Percentiles rank a stretch among this genome's conserved stretches.
phyloP scores from a whole-genome alignment of 768 basidiomycete genomes.

The Suillus fuscotomentosus region DNA sequence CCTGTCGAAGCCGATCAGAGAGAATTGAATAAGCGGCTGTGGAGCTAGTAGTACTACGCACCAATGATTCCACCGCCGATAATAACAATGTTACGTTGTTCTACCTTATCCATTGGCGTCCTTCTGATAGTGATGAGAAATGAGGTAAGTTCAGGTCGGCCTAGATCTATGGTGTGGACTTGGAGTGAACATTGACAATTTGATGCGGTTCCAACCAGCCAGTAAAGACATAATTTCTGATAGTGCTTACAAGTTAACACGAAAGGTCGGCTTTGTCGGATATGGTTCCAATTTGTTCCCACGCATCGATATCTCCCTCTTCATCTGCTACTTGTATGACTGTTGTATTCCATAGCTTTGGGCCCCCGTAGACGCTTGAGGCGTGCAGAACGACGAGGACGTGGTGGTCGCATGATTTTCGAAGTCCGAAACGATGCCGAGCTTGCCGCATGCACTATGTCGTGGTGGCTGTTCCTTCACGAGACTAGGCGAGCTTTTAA shows the following conservation, averaged over 20 bases:
- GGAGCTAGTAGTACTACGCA: neutral
- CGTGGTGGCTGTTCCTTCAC: no score
- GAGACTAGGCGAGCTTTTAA: no score
- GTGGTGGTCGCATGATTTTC: no score
- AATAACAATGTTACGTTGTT: slow-evolving; percentile 54
- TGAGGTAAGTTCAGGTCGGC: neutral
- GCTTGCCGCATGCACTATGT: no score
- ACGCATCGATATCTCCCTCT: neutral
- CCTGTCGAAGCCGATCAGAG: neutral
- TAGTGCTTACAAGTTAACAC: neutral
- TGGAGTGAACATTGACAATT: neutral
- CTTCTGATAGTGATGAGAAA: slow-evolving; percentile 4
- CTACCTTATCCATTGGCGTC: slow-evolving; percentile 16
- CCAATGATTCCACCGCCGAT: slow-evolving; percentile 89
- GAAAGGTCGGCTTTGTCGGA: neutral
- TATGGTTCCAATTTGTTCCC: neutral
- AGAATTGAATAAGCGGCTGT: neutral
- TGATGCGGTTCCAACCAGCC: neutral
- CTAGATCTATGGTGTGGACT: neutral
- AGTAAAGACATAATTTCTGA: neutral
- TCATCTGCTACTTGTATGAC: neutral
- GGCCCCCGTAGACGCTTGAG: no score
- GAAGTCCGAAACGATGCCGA: no score
- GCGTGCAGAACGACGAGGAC: no score
- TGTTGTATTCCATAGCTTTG: no score